Conservation (phyloP, 2,329 filamentous ascomycete genomes). For the Xylariaceae sp. region DNA sequence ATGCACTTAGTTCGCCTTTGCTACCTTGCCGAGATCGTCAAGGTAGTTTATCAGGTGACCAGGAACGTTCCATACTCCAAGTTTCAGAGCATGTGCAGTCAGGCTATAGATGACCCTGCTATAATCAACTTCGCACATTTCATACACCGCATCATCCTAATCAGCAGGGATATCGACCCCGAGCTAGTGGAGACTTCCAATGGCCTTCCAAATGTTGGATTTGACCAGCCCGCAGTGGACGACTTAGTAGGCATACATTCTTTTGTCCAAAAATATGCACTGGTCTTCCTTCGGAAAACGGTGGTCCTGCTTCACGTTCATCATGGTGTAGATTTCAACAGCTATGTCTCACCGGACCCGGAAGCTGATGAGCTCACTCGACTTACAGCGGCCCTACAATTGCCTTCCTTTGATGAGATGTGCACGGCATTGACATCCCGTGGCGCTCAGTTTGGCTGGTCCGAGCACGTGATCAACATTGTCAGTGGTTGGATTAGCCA, state of each 20-base stretch:
- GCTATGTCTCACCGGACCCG: constrained; percentile 57
- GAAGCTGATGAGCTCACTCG: constrained; percentile 77
- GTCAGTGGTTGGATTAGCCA: constrained; percentile 72
- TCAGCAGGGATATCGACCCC: constrained; percentile 41
- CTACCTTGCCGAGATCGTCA: constrained; percentile 86
- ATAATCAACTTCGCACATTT: constrained; percentile 55
- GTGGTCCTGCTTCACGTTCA: constrained; percentile 81
- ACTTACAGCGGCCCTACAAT: constrained; percentile 67
- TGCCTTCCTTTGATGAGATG: constrained; percentile 77
- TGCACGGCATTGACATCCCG: constrained; percentile 56
- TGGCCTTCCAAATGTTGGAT: constrained; percentile 43
- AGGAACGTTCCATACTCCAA: constrained; percentile 49
- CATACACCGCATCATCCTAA: constrained; percentile 46
- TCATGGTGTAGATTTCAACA: constrained; percentile 83
- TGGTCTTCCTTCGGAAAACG: constrained; percentile 85
- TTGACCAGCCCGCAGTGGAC: constrained; percentile 53
- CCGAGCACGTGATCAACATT: constrained; percentile 42
- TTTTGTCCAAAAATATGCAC: constrained; percentile 74
- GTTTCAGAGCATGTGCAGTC: constrained; percentile 45
- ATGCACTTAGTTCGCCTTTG: constrained; percentile 78
- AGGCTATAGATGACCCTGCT: constrained; percentile 42
- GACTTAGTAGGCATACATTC: constrained; percentile 52
- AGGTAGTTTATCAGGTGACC: constrained; percentile 62
- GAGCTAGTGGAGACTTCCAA: constrained; percentile 33
- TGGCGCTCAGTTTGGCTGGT: constrained; percentile 46